Base-by-base conservation (phyloP, 345 rosid genomes). In the Bretschneidera sinensis region DNA sequence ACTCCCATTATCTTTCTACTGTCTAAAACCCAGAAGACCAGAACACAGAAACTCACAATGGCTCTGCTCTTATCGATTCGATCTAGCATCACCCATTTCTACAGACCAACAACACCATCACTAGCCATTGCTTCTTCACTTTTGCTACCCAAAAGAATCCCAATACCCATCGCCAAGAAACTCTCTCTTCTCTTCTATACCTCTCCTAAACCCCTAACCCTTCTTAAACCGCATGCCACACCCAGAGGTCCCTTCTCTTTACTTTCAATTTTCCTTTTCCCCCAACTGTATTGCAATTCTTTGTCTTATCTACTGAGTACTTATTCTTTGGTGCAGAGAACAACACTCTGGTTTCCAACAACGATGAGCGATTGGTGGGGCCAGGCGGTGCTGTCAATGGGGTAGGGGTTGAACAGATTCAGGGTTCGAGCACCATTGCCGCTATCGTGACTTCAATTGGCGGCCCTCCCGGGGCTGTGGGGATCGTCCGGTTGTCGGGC, bases 391-490 rank as follows among this genome's bases (percentile, higher is more conserved):
- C 58, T 9, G 59, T 61, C 17, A 65, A 63, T 17, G 60, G 55
- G 45, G 56, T 16, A 15, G 60, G 55, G 45, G 56, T 16, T 15
- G 80, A 73, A 17, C 43, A 53, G 61, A 35, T 64, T 54, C 80
- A 56, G 52, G 65, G 65, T 61, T 72, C 81, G 22, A 62, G 81
- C 56, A 89, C 96, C 0, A 86, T 86, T 62, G 95, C 83, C 0
- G 95, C 98, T 21, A 86, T 89, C 43, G 91, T 89, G 48, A 92
- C 96, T 10, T 83, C 95, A 17, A 10, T 89, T 11, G 96, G 96
- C 9, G 96, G 95, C 0, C 87, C 92, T 25, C 85, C 92, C 59
- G 90, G 84, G 9, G 89, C 96, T 0, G 92, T 92, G 17, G 95
- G 98, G 45, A 86, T 86, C 43, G 86, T 86, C 22, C 74, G 92